Conservation (phyloP, 164 flowering plant genomes). For the Umbellularia californica region DNA sequence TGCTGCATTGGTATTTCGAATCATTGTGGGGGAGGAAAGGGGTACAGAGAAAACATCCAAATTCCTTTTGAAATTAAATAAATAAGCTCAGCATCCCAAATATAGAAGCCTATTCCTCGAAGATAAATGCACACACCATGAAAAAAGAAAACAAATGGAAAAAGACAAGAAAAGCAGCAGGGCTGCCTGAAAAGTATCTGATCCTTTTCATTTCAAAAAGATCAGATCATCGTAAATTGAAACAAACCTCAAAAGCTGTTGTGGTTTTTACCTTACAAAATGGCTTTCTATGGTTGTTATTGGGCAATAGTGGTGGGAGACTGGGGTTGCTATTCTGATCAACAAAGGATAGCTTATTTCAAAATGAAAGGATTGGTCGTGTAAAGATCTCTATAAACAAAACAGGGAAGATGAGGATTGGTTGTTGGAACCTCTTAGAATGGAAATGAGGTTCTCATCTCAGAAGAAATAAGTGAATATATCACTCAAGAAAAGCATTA, state of each 20-base stretch:
- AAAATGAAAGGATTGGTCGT: constrained; percentile 19
- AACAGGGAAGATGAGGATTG: constrained; percentile 20
- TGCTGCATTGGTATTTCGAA: not conserved
- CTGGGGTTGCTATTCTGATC: constrained; percentile 23
- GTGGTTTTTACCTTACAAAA: constrained; percentile 7
- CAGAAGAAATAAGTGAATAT: constrained; percentile 8
- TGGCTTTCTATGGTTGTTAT: constrained; percentile 28
- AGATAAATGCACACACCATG: constrained; percentile 1
- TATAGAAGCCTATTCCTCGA: constrained; percentile 31
- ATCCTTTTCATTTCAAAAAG: constrained; percentile 21
- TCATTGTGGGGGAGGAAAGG: not conserved
- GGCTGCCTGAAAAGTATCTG: constrained; percentile 4
- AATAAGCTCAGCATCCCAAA: constrained; percentile 3
- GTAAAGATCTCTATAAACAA: constrained; percentile 29
- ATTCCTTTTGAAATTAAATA: not conserved
- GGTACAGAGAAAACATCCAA: not conserved
- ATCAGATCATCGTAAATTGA: constrained; percentile 20
- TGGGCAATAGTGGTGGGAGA: constrained; percentile 22
- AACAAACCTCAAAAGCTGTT: constrained; percentile 23
- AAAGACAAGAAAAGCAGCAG: constrained; percentile 6
- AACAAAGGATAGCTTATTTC: constrained; percentile 48
- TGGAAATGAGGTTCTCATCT: constrained; percentile 7
- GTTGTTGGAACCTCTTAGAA: constrained; percentile 24
- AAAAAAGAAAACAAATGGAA: constrained; percentile 4
- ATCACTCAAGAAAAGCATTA: not conserved